Base-by-base conservation (phyloP, 306 rosid species). In the Corylus americana region DNA sequence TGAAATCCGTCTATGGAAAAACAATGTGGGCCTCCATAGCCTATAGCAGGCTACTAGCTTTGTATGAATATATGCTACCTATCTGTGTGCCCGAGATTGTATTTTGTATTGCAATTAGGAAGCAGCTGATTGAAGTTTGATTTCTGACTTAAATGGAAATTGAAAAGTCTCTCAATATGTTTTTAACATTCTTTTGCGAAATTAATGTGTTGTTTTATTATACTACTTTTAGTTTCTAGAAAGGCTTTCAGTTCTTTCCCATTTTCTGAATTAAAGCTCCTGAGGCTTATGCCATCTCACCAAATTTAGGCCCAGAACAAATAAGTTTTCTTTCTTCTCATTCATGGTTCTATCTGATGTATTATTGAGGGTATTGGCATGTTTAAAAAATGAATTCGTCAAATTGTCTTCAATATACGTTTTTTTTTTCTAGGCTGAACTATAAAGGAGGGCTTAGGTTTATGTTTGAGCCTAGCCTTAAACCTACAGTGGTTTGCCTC, bases 1-100 rank as follows among this genome's bases (percentile, higher is more conserved):
- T 74, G 69, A 39, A 57, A 55, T 11, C n/a, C 11, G 39, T 79
- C 7, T 10, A 58, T 58, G 66, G 22, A 58, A 58, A 25, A 20
- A 25, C 2, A 25, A 22, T 20, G 51, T 3, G 67, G 73, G 68
- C 54, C 47, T 70, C 1, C 5, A 0, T 35, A 44, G 20, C 62
- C 74, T 66, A 66, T 61, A 22, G 17, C 31, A n/a, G 11, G 27
- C 35, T 10, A 18, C 45, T 62, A 74, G 31, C 74, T 63, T 55
- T 55, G 61, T 53, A 1, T 77, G 59, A 54, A 35, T 62, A 49
- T 71, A 69, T 47, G 37, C 71, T 76, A 67, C 80, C 31, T 25
- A 35, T 51, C 55, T n/a, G 6, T 74, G 55, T 73, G n/a, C 31
- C 10, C 47, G 44, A 64, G 39, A 8, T 29, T 50, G 20, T 70